Evolutionary conservation across 768 basidiomycete genomes (phyloP), one percentile per base, ranked within the genome.

Genomic region (Russula vinacea): DNA sequence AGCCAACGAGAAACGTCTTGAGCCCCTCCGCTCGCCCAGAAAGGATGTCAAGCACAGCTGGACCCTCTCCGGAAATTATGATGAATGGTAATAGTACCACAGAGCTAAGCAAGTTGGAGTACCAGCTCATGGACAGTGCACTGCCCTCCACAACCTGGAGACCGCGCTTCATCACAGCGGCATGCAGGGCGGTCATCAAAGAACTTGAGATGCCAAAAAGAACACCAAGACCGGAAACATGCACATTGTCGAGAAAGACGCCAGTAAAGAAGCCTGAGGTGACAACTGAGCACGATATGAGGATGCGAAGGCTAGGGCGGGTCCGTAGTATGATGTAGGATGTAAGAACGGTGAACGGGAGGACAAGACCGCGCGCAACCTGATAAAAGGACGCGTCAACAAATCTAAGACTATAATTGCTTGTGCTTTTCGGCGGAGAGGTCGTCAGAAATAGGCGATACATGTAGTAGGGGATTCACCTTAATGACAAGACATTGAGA

Each of bases 361-460:
- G 85, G 33, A 98, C 85, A 65, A 98, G 82, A 11, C 95, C 95
- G 17, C 95, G 88, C 0, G 95, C 95, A 67, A 98, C 89, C 78
- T 96, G 94, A 74, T 96, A 94, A 76, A 96, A 94, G 0, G 93
- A 94, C 14, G 92, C 92, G 62, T 94, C 94, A 69, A 97, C 94
- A 71, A 90, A 92, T 85, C 94, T 92, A 63, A 95, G 82, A 45
- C 90, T 93, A 72, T 86, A 94, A 74, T 94, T 95, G 76, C 90
- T 91, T 72, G 91, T 88, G 71, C 90, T 92, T 72, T 35, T 51
- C 45, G 10, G 32, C 0, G 22, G 1, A 45, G 5, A 32, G 39
- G 17, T 55, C 70, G 70, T 33, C 49, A 24, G n/a, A 57, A 10
- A 33, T 26, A 58, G 14, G 29, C 10, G 65, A 76, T n/a, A 40